Evolutionary conservation across 139 green algal species (phyloP).

Genomic region (Volvox africanus): DNA sequence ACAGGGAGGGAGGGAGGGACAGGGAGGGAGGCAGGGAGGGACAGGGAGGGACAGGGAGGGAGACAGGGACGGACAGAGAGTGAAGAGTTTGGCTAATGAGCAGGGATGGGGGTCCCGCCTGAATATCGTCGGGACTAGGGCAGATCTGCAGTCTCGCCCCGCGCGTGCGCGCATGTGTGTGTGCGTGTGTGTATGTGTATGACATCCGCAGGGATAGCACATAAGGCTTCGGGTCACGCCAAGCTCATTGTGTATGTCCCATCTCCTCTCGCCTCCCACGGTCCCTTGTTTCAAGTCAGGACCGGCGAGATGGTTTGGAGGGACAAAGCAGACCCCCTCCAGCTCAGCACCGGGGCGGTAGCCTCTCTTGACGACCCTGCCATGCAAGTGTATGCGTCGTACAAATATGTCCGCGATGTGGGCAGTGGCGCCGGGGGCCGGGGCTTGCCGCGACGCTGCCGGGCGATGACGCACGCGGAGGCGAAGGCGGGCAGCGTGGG

Average conservation of each 20-base stretch:
- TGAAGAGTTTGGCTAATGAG: too few species aligned
- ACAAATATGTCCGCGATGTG: slow-evolving; percentile 35
- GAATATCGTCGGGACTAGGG: too few species aligned
- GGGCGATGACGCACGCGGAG: background rate
- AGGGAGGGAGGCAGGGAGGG: too few species aligned
- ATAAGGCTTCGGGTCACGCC: too few species aligned
- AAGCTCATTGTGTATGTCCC: too few species aligned
- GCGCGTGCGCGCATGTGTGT: too few species aligned
- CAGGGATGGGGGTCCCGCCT: too few species aligned
- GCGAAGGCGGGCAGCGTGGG: slow-evolving; percentile 17
- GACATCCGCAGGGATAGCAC: too few species aligned
- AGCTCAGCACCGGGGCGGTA: background rate
- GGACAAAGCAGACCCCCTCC: background rate
- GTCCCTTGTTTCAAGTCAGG: background rate
- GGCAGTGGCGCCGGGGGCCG: slow-evolving; percentile 5
- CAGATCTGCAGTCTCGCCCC: too few species aligned
- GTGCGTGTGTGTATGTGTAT: too few species aligned
- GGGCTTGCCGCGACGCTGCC: background rate
- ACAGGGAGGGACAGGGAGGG: too few species aligned
- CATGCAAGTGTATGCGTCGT: slow-evolving; percentile 46
- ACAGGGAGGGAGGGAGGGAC: background rate
- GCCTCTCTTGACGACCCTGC: background rate
- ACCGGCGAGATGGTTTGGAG: slow-evolving; percentile 37
- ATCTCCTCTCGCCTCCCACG: too few species aligned
- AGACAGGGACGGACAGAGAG: background rate